These are phyloP conservation scores for Ceratocystis harringtonii DNA, from an alignment of 2,329 filamentous ascomycete genomes.

Conservation along the genomic window DNA sequence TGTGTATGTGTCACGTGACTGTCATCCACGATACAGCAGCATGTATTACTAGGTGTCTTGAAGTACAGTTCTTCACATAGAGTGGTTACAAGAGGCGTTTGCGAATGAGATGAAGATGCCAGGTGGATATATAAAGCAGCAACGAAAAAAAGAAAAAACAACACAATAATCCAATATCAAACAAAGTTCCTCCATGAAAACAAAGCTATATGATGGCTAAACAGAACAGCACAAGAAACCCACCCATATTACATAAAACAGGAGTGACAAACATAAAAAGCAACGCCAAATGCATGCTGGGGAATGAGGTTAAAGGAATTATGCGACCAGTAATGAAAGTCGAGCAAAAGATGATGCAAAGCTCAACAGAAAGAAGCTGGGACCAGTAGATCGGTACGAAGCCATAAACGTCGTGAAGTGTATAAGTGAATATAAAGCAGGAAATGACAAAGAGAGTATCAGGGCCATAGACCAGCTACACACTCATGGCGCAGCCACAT, in stretches of 20 bases:
- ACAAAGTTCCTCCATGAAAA: conserved; percentile 3
- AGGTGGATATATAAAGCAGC: not conserved
- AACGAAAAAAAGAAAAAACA: not conserved
- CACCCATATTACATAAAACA: not conserved
- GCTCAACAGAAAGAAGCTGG: not conserved
- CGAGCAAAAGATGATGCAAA: not conserved
- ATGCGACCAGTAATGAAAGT: not conserved
- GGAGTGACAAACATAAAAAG: not conserved
- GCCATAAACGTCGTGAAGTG: not conserved
- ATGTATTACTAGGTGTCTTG: no score
- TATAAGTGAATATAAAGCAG: not conserved
- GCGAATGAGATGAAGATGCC: not conserved
- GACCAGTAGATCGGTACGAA: not conserved
- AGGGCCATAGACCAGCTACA: not conserved
- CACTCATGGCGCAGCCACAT: conserved; percentile 4
- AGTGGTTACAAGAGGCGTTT: not conserved
- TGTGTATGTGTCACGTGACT: not conserved
- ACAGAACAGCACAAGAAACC: not conserved
- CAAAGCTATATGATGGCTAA: not conserved
- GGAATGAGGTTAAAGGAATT: not conserved
- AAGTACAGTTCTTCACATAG: not conserved
- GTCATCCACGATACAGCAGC: not conserved
- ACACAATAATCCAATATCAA: conserved; percentile 1
- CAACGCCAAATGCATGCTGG: conserved; percentile 5
- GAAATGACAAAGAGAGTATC: not conserved